Evolutionary conservation across 2,329 filamentous ascomycete species (phyloP).

Genomic region (Aureobasidium sp.): DNA sequence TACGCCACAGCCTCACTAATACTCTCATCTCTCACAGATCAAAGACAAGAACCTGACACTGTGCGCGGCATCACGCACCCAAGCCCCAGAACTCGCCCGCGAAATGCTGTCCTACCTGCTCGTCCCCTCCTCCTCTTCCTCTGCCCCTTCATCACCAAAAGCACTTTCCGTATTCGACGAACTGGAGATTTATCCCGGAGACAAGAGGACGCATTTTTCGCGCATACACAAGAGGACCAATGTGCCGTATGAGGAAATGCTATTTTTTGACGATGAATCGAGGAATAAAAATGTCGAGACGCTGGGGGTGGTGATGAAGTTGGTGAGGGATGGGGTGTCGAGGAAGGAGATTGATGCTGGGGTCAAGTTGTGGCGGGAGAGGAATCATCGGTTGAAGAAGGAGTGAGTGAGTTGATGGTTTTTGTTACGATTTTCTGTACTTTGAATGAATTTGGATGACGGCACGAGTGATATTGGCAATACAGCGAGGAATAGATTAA

Average conservation of each 20-base stretch:
- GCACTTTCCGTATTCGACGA: constrained; percentile 50
- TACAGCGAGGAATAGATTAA: background rate
- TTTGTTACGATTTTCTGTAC: too few species aligned
- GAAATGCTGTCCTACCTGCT: constrained; percentile 74
- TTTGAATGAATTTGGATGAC: too few species aligned
- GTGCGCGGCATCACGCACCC: constrained; percentile 73
- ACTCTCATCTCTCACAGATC: constrained; percentile 32
- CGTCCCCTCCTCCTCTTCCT: constrained; percentile 44
- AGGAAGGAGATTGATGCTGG: constrained; percentile 72
- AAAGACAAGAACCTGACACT: constrained; percentile 49
- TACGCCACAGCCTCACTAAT: constrained; percentile 27
- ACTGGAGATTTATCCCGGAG: constrained; percentile 61
- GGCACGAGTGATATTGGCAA: too few species aligned
- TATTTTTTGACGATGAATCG: constrained; percentile 93
- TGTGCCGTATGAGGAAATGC: constrained; percentile 71
- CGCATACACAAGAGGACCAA: constrained; percentile 63
- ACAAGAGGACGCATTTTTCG: constrained; percentile 81
- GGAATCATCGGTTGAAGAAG: constrained; percentile 46
- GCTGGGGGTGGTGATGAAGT: constrained; percentile 75
- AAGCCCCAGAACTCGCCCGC: constrained; percentile 68
- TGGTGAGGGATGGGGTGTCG: constrained; percentile 73
- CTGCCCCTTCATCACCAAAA: constrained; percentile 13
- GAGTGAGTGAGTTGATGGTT: constrained; percentile 19
- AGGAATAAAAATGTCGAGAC: constrained; percentile 76
- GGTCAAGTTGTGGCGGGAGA: constrained; percentile 71